These are phyloP conservation scores for Puccinia novopanici DNA, from an alignment of 1,284 basidiomycete species.

Conservation along the genomic window DNA sequence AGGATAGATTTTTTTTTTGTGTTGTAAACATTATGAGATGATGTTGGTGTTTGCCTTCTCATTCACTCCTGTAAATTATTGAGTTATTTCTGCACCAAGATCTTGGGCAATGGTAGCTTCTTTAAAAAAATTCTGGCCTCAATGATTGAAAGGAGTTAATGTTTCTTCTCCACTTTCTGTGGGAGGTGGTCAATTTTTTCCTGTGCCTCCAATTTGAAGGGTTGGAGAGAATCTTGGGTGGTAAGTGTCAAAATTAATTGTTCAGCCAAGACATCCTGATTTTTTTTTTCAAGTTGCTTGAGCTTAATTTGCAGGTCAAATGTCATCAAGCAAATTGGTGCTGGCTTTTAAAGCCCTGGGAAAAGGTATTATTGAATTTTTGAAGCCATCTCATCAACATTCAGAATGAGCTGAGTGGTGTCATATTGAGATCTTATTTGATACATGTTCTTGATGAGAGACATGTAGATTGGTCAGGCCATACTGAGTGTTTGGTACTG, in stretches of 20 bases:
- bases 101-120: not conserved
- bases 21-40: not conserved
- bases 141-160: not conserved
- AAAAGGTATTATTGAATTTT: not conserved
- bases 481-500: conserved; percentile 28
- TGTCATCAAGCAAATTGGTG: not conserved
- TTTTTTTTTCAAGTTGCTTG: not conserved
- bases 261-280: too few relatives aligned
- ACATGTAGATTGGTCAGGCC: conserved; percentile 19
- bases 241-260: not conserved
- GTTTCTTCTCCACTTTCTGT: not conserved
- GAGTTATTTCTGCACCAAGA: not conserved
- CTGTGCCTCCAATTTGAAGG: too few relatives aligned
- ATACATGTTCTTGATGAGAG: not conserved
- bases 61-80: not conserved
- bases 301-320: not conserved
- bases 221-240: not conserved
- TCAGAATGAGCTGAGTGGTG: not conserved
- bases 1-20: not conserved
- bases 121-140: not conserved
- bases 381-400: not conserved
- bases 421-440: not conserved
- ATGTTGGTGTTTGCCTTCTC: not conserved
- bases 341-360: not conserved
- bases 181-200: too few relatives aligned